Base-by-base conservation (phyloP, 2,329 filamentous ascomycete species). In the Alternaria gansuensis region DNA sequence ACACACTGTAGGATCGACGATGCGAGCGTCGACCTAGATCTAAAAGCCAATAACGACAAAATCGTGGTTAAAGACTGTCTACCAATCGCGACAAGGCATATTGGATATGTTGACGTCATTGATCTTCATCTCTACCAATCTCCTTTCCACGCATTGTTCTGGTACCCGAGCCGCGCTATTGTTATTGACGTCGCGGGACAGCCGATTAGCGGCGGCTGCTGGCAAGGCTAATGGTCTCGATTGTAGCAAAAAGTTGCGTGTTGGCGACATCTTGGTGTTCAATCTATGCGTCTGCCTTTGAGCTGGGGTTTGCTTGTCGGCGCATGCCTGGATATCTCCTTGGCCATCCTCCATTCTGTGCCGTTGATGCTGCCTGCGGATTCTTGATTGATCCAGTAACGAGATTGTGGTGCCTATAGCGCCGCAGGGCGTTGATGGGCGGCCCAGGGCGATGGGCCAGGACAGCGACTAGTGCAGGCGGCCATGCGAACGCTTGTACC, bases 391-490 rank as follows among this genome's bases (percentile, higher is more conserved):
- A 85, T 71, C 64, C 83, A 44, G 71, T 24, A 81, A 81, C 0
- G 82, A 81, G 0, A 84, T 84, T 81, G 77, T 77, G 0, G 73
- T 84, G 50, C 78, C 78, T 1, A 72, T 84, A 6, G 63, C 84
- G 21, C 82, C 84, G 21, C 82, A 84, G 65, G 82, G 82, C 0
- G 69, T 82, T 39, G 82, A 84, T 67, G 75, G 66, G 17, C 83
- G 79, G 80, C 81, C 81, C 1, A 65, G 75, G 21, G 58, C 70
- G 33, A 70, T 69, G 11, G 64, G 55, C 46, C 26, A 29, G 36
- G 48, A 52, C 43, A 36, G 50, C 41, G 41, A 48, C 41, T 57
- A 57, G 54, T 53, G 54, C 49, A 11, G 40, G 37, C 40, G 21
- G 24, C 28, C 14, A 50, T 46, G 41, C 49, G 34, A 52, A 57